Evolutionary conservation across 495 filamentous ascomycete species (phyloP), one percentile per base, ranked within the genome.

Genomic region (Wilcoxina mikolae): DNA sequence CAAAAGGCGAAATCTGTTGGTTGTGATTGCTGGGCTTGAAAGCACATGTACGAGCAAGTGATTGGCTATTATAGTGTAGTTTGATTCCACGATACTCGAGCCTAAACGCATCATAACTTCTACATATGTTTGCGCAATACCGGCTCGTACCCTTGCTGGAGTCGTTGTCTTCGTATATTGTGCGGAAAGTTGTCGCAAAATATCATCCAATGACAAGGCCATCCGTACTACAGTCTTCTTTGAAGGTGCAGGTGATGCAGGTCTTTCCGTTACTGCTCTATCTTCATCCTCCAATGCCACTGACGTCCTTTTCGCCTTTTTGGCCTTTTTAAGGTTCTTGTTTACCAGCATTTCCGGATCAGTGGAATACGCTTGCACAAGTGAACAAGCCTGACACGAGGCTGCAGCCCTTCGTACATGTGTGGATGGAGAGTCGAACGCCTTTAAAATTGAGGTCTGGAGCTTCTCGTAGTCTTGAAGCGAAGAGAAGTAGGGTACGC

Each of bases 401-500:
- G 88, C 88, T n/a, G 87, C 85, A 7, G 90, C 84, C 68, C 86
- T 81, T 54, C 91, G 76, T 26, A 91, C 85, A 18, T 77, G 69
- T 2, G 83, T 70, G 33, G 79, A 81, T 2, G 80, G 67, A 41
- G 81, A 90, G 49, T 99, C 91, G 54, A 93, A 80, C 2, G 81
- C 75, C 68, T 93, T 95, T 74, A 84, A 90, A 27, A 93, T 71
- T 0, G 81, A 74, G 5, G 76, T 78, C 58, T 84, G 85, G 22
- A 96, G 68, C 52, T 78, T 85, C 48, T 96, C 91, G 60, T 91
- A 95, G 63, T 99, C 93, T 67, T 74, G 80, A n/a, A 81, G 77
- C 64, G 91, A 93, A 58, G 91, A 83, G 63, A 95, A 95, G 60
- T 81, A 90, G 0, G 74, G 69, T 0, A 88, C 95, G 48, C 72